A percentile compares a stretch with the other conserved stretches of the same genome.
phyloP scores from a whole-genome alignment of 805 yeast genomes.

The Teunomyces aglyptinius region DNA sequence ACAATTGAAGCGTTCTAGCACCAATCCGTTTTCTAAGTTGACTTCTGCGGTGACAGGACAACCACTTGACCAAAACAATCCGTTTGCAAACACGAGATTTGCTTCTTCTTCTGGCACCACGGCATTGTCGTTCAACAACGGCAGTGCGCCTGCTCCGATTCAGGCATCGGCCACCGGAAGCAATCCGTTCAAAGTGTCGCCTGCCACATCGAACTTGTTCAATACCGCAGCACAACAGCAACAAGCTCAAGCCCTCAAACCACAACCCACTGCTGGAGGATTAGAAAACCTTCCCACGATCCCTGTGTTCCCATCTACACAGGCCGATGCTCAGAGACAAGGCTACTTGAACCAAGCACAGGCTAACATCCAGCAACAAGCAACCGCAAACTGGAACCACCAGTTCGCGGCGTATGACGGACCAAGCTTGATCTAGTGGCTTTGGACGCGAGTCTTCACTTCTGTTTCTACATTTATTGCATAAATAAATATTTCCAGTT shows the following conservation, averaged over 20 bases:
- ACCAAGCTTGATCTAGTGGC: slow-evolving; percentile 21
- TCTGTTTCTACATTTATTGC: neutral
- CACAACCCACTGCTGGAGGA: slow-evolving; percentile 72
- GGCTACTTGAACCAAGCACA: slow-evolving; percentile 37
- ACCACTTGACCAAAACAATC: slow-evolving; percentile 30
- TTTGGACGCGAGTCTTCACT: neutral
- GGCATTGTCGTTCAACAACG: slow-evolving; percentile 24
- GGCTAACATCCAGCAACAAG: slow-evolving; percentile 30
- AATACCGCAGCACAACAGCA: slow-evolving; percentile 18
- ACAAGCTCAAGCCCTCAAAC: slow-evolving; percentile 31
- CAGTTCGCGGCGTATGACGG: slow-evolving; percentile 17
- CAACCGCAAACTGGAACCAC: slow-evolving; percentile 1
- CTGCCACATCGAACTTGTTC: slow-evolving; percentile 33
- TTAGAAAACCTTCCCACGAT: slow-evolving; percentile 62
- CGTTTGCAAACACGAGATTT: slow-evolving; percentile 44
- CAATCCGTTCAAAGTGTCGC: slow-evolving; percentile 58
- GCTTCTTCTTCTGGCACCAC: slow-evolving; percentile 30
- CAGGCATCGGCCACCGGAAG: slow-evolving; percentile 45
- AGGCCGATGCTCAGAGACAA: slow-evolving; percentile 40
- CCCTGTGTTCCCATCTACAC: slow-evolving; percentile 69
- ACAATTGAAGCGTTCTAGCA: slow-evolving; percentile 25
- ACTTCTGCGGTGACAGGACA: slow-evolving; percentile 17
- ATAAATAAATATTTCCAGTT: neutral
- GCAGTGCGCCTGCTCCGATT: slow-evolving; percentile 24
- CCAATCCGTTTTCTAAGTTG: slow-evolving; percentile 36